Base-by-base conservation (phyloP, 2,329 filamentous ascomycete species). In the Aspergillus pseudoviridinutans region DNA sequence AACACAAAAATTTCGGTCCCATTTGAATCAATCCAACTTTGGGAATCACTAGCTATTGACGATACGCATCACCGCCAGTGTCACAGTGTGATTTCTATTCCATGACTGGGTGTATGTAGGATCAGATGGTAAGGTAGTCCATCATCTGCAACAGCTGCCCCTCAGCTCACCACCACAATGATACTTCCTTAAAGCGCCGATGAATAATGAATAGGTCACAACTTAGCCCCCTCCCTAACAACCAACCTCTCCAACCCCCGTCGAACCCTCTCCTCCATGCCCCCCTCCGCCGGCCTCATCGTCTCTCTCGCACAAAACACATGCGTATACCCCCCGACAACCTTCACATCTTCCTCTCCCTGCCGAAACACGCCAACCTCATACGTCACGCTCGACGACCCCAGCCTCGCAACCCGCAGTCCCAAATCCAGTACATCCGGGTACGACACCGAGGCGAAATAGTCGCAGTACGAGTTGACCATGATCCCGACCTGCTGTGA, bases 351-450 rank as follows among this genome's bases (percentile, higher is more conserved):
- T 1, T 90, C 85, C 2, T 87, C 78, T 0, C 88, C 90, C 58
- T 84, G 81, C 70, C 91, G 87, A 68, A 97, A 97, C 1, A 97
- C 81, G 0, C 87, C 94, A 58, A 96, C 85, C 71, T 97, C 93
- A 69, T 96, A 97, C 12, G 86, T 90, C 8, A 96, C 92, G 68
- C 91, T 96, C 27, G 90, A 91, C 64, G 85, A 89, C 3, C 92
- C 92, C 7, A 97, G 81, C 73, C 88, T 92, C 64, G 88, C 89
- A 38, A 96, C 91, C 12, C 92, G 83, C 47, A 97, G 75, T 1
- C 87, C 90, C 4, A 97, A 80, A 65, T 97, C 91, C 0, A 95
- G 84, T 3, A 92, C 81, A 38, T 88, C 87, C 0, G 93, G 93
- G 67, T 93, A 97, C 3, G 87, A 84, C 46, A 94, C 86, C 0